Conservation (phyloP, 257 asterid species). For the Fraxinus anomala region DNA sequence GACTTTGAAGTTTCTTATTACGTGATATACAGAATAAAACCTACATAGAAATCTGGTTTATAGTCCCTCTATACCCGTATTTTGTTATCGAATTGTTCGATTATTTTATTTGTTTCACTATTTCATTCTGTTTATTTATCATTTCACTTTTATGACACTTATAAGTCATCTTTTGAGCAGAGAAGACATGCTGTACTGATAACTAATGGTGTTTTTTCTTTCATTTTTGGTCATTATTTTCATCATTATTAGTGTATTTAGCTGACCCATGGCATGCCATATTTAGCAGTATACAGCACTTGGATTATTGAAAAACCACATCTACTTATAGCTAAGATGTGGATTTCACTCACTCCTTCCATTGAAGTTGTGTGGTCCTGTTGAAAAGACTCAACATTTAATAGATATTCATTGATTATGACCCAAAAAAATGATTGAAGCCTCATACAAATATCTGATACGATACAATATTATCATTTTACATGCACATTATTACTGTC, state of each 20-base stretch:
- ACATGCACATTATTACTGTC: not conserved
- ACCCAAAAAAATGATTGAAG: not conserved
- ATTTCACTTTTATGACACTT: too few relatives aligned
- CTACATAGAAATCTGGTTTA: not conserved
- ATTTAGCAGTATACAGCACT: not conserved
- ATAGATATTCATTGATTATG: not conserved
- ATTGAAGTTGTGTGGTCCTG: not conserved
- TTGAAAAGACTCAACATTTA: not conserved
- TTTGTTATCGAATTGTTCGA: too few relatives aligned
- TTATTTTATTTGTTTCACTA: too few relatives aligned
- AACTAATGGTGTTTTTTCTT: not conserved
- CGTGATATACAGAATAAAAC: too few relatives aligned
- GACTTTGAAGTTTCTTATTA: not conserved
- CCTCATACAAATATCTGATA: not conserved
- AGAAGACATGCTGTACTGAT: not conserved
- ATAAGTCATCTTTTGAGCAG: too few relatives aligned
- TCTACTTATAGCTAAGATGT: not conserved
- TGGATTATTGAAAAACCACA: not conserved
- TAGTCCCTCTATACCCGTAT: not conserved
- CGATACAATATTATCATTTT: not conserved
- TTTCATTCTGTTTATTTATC: too few relatives aligned
- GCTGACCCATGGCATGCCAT: too few relatives aligned
- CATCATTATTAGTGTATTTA: not conserved
- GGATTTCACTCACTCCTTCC: not conserved
- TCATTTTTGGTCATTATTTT: not conserved